Conservation (phyloP, 1,284 basidiomycete genomes). For the Exobasidium rhododendri region DNA sequence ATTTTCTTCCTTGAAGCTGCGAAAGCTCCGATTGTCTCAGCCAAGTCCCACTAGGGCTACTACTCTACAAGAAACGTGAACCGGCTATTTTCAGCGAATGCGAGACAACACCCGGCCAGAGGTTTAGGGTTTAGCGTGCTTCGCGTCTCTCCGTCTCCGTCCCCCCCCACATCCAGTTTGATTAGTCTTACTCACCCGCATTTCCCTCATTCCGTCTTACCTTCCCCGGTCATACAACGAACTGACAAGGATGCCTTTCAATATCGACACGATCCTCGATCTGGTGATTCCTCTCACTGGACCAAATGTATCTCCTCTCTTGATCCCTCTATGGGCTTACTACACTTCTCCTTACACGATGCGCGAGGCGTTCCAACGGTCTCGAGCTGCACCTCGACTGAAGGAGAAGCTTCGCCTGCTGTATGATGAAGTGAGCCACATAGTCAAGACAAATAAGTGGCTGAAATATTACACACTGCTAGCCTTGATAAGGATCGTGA, state of each 20-base stretch:
- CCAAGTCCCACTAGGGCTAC: too few species aligned
- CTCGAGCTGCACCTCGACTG: not conserved
- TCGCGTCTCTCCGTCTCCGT: too few species aligned
- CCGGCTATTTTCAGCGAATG: too few species aligned
- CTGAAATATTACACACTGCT: constrained; percentile 23
- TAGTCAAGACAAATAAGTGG: constrained; percentile 2
- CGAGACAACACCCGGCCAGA: too few species aligned
- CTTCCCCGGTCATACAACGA: too few species aligned
- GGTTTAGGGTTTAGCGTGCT: too few species aligned
- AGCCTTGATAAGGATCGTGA: constrained; percentile 26
- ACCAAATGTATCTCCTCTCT: not conserved
- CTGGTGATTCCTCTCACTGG: not conserved
- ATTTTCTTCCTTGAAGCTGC: too few species aligned
- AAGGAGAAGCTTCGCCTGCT: not conserved
- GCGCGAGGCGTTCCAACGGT: not conserved
- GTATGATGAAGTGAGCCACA: not conserved
- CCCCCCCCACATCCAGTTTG: too few species aligned
- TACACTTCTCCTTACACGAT: not conserved
- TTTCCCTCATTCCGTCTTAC: too few species aligned
- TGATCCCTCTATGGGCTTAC: not conserved
- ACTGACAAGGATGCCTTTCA: constrained; percentile 7
- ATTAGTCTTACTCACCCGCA: too few species aligned
- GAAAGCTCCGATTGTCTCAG: too few species aligned
- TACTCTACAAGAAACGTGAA: too few species aligned
- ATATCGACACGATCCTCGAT: constrained; percentile 1